Conservation (phyloP, 345 rosid genomes). For the Crucihimalaya himalaica region DNA sequence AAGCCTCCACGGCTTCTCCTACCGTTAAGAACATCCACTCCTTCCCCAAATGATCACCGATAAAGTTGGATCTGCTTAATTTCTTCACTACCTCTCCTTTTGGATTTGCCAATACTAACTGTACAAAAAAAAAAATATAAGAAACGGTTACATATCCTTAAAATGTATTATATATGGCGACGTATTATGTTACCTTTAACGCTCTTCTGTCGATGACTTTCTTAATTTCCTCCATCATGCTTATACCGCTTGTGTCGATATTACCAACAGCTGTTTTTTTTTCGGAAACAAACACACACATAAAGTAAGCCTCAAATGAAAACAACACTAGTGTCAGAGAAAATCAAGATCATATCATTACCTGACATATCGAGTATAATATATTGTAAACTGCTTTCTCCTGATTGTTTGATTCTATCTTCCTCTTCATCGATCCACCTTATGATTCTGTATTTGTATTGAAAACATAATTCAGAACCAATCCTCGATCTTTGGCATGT, state of each 20-base stretch:
- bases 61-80: slow-evolving; percentile 37
- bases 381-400: slow-evolving; percentile 65
- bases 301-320: slow-evolving; percentile 4
- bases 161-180: not conserved
- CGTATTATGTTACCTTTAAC: slow-evolving; percentile 57
- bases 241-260: slow-evolving; percentile 92
- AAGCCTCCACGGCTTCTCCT: slow-evolving; percentile 87
- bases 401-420: slow-evolving; percentile 59
- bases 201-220: slow-evolving; percentile 55
- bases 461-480: not conserved
- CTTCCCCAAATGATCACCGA: slow-evolving; percentile 49
- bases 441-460: slow-evolving; percentile 52
- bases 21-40: slow-evolving; percentile 84
- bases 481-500: not conserved
- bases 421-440: slow-evolving; percentile 93
- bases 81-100: slow-evolving; percentile 46
- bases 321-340: not conserved
- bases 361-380: slow-evolving; percentile 81
- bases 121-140: not conserved
- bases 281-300: not conserved
- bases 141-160: not conserved
- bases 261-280: slow-evolving; percentile 67
- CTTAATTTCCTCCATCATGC: slow-evolving; percentile 86
- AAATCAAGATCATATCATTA: slow-evolving; percentile 28
- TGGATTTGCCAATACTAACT: slow-evolving; percentile 44